Conservation (phyloP, 2,329 filamentous ascomycete species). For the Pseudomassariella vexata region DNA sequence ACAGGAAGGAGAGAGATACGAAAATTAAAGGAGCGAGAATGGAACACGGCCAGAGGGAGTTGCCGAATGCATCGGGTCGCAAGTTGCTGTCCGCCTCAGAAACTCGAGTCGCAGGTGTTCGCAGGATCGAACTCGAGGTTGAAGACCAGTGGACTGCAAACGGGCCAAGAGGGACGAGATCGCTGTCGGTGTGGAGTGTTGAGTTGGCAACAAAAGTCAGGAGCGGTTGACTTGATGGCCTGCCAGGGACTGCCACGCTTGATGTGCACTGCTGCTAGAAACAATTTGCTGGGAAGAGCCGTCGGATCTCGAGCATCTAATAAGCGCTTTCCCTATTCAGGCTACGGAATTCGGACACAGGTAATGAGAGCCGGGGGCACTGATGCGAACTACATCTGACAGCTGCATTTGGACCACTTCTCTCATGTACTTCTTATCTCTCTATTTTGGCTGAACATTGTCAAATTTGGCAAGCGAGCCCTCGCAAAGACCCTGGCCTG, state of each 20-base stretch:
- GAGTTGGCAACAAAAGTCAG: not conserved
- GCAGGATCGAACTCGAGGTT: constrained; percentile 1
- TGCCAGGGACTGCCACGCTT: constrained; percentile 6
- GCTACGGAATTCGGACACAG: not conserved
- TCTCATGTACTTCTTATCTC: no score
- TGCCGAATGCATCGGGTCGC: constrained; percentile 11
- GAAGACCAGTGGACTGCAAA: not conserved
- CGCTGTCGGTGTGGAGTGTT: not conserved
- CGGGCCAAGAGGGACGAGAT: constrained; percentile 1
- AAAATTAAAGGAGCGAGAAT: constrained; percentile 7
- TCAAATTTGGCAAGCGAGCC: no score
- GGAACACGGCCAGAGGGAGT: constrained; percentile 5
- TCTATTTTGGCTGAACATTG: no score
- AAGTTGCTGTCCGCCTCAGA: constrained; percentile 6
- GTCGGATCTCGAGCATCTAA: constrained; percentile 4
- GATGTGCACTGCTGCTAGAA: constrained; percentile 2
- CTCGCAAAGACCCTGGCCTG: no score
- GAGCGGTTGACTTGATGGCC: constrained; percentile 1
- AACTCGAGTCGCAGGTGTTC: constrained; percentile 1
- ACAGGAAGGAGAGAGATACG: constrained; percentile 3
- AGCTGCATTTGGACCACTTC: no score
- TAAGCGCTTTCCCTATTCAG: constrained; percentile 2
- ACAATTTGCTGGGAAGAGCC: constrained; percentile 6
- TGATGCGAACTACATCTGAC: constrained; percentile 3
- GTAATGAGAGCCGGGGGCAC: constrained; percentile 2